phyloP scores from a whole-genome alignment of 1,139 yeast species.

The Saccharomyces hybrid region DNA sequence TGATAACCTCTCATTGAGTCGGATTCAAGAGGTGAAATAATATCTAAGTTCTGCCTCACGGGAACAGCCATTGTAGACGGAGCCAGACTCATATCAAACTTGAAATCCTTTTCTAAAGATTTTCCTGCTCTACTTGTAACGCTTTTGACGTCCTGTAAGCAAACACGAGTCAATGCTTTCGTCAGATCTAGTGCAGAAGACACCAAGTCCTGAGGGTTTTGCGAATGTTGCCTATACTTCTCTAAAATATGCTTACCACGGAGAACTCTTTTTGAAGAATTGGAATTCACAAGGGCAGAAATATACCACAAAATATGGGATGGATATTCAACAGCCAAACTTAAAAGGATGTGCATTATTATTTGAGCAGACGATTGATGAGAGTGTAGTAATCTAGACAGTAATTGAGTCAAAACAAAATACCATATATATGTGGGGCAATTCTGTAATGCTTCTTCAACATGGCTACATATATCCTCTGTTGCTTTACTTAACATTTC shows the following conservation, averaged over 20 bases:
- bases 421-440: slow-evolving; percentile 70
- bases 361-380: slow-evolving; percentile 51
- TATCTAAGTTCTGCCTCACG: slow-evolving; percentile 63
- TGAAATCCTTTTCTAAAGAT: slow-evolving; percentile 42
- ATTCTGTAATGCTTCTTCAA: slow-evolving; percentile 40
- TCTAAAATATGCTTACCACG: slow-evolving; percentile 45
- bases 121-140: slow-evolving; percentile 26
- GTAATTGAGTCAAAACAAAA: slow-evolving; percentile 75
- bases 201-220: slow-evolving; percentile 11
- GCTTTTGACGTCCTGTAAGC: slow-evolving; percentile 29
- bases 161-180: slow-evolving; percentile 25
- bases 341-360: slow-evolving; percentile 49
- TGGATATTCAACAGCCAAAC: slow-evolving; percentile 62
- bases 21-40: slow-evolving; percentile 48
- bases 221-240: slow-evolving; percentile 14
- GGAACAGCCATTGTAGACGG: slow-evolving; percentile 78
- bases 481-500: slow-evolving; percentile 27
- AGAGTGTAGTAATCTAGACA: slow-evolving; percentile 69
- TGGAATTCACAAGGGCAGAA: slow-evolving; percentile 64
- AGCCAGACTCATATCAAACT: slow-evolving; percentile 41
- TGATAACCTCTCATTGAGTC: slow-evolving; percentile 39
- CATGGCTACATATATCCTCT: slow-evolving; percentile 36
- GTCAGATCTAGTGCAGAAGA: slow-evolving; percentile 20
- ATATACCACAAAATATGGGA: slow-evolving; percentile 81
- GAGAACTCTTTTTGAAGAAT: slow-evolving; percentile 47